A percentile compares a stretch with the other conserved stretches of the same genome.
Evolutionary conservation across 2,329 filamentous ascomycete species (phyloP).

Genomic region (Aspergillus quadrilineatus): DNA sequence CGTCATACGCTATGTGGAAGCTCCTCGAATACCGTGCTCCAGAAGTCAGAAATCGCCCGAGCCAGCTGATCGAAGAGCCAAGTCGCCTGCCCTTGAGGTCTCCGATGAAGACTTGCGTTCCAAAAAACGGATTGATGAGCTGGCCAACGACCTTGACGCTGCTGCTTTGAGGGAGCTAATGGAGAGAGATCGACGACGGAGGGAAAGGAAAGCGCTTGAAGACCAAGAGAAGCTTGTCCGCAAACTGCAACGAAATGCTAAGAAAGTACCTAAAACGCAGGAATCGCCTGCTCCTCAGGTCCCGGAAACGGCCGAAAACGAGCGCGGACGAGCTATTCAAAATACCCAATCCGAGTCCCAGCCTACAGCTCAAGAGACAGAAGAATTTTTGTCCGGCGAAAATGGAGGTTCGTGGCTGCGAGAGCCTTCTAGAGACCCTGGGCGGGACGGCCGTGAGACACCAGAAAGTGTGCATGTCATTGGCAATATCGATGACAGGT

Average conservation of each 20-base stretch:
- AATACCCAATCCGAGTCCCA: constrained; percentile 14
- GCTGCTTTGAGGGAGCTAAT: constrained; percentile 82
- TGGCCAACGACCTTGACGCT: constrained; percentile 84
- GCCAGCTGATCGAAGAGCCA: constrained; percentile 52
- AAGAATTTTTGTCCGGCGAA: constrained; percentile 10
- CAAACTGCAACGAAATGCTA: constrained; percentile 46
- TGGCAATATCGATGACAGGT: constrained; percentile 36
- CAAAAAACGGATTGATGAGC: constrained; percentile 63
- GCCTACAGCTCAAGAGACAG: constrained; percentile 12
- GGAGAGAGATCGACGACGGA: constrained; percentile 80
- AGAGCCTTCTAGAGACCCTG: constrained; percentile 32
- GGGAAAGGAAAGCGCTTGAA: constrained; percentile 70
- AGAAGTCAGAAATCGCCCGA: constrained; percentile 49
- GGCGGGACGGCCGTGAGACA: constrained; percentile 25
- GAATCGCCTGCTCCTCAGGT: constrained; percentile 46
- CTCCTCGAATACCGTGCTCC: constrained; percentile 54
- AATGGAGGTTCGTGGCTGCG: constrained; percentile 34
- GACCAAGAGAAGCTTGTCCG: constrained; percentile 63
- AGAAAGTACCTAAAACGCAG: constrained; percentile 57
- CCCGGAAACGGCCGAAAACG: constrained; percentile 1
- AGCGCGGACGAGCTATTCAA: constrained; percentile 10
- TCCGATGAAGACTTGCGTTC: constrained; percentile 61
- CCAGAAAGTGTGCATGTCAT: constrained; percentile 34
- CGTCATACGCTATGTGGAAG: constrained; percentile 71
- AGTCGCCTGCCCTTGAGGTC: constrained; percentile 54